Base-by-base conservation (phyloP, 805 yeast genomes). In the Candida michaelii region DNA sequence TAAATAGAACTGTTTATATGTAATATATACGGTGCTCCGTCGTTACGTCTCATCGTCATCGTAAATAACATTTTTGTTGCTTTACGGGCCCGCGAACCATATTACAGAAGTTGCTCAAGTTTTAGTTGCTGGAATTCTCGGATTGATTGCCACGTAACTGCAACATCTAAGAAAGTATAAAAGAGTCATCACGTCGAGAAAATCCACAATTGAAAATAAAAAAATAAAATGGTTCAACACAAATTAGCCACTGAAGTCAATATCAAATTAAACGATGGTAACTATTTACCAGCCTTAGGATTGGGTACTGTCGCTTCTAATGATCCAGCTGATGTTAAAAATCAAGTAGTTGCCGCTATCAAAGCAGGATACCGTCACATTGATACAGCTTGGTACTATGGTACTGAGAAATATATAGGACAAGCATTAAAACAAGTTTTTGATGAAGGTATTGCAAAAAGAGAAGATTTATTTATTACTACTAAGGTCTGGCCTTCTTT, bases 261-360 rank as follows among this genome's bases (percentile, higher is more conserved):
- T 18, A 70, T 77, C 49, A 66, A 65, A 6, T 68, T 85, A 30
- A 77, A 77, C 61, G 76, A 80, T 51, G 89, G 89, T 14, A 60
- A 65, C 34, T 56, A 53, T 24, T 77, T 85, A 43, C 91, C 91
- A 3, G 82, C 82, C 2, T 56, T 84, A 30, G 90, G 87, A 0
- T 67, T 85, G 27, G 93, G 93, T 10, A 66, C 70, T 13, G 65
- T 63, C 2, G 59, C 66, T 5, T 53, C 66, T 4, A 56, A 54
- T 8, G 63, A 60, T 37, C 59, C 58, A n/a, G 47, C 47, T 4
- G 67, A 56, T 15, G 63, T 63, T 6, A 62, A 57, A 40, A 49
- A 61, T 17, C 69, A 64, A 48, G 69, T 66, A 4, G 52, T 58
- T 12, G 55, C 69, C 13, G 71, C 71, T 1, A 58, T 66, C 24